phyloP scores from a whole-genome alignment of 306 rosid species.

The Calophaca sinica region DNA sequence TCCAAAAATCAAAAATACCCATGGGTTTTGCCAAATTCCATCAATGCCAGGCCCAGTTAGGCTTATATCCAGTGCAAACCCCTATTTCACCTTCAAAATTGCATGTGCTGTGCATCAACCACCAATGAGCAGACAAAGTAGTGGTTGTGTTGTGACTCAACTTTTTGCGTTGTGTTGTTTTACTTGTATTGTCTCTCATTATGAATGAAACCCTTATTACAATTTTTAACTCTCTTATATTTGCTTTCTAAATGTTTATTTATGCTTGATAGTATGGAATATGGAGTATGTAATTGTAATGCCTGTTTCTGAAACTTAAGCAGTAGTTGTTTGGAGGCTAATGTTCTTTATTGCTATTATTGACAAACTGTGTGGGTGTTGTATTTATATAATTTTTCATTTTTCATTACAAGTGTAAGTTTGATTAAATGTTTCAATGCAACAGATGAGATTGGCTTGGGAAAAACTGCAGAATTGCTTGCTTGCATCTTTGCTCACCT shows the following conservation, averaged over 20 bases:
- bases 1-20: too few species aligned
- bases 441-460: conserved; percentile 96
- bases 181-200: neutral
- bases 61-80: neutral
- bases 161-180: neutral
- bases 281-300: conserved; percentile 6
- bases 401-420: conserved; percentile 18
- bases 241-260: conserved; percentile 8
- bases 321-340: conserved; percentile 8
- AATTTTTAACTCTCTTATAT: neutral
- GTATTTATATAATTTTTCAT: conserved; percentile 17
- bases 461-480: conserved; percentile 94
- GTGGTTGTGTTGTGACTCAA: neutral
- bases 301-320: conserved; percentile 13
- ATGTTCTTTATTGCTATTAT: conserved; percentile 18
- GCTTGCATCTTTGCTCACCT: conserved; percentile 85
- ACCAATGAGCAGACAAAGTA: neutral
- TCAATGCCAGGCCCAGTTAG: neutral
- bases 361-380: conserved; percentile 32
- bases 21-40: too few species aligned
- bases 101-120: too few species aligned
- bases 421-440: conserved; percentile 41
- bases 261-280: neutral
- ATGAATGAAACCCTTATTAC: conserved; percentile 4
- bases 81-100: too few species aligned